Percentiles rank a stretch among this genome's conserved stretches.
These are phyloP conservation scores for Fallopia convolvulus DNA, from an alignment of 148 eudicot species.

Conservation along the genomic window DNA sequence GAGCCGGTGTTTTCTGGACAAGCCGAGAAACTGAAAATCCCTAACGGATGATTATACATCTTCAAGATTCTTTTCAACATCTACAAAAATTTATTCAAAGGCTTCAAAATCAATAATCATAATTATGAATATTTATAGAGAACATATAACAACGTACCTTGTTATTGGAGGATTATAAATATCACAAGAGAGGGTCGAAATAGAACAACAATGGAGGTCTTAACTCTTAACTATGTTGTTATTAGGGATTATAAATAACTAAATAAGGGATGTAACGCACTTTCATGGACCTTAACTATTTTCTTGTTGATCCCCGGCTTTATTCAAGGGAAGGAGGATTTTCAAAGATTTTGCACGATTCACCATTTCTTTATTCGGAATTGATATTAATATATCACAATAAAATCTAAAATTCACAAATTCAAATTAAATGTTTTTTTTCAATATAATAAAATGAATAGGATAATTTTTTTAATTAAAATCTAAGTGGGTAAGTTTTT, in stretches of 20 bases:
- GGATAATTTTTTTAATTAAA: not conserved
- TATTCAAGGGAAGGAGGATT: not conserved
- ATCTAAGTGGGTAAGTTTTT: not conserved
- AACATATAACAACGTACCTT: not conserved
- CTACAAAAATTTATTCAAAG: not conserved
- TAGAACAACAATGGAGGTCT: too few relatives aligned
- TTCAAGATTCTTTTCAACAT: constrained; percentile 5
- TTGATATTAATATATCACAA: not conserved
- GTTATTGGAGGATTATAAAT: not conserved
- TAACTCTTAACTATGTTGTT: too few relatives aligned
- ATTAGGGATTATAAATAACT: too few relatives aligned
- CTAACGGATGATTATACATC: not conserved
- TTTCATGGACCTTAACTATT: not conserved
- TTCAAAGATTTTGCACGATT: not conserved
- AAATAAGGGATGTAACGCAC: not conserved
- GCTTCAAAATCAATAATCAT: not conserved
- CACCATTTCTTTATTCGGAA: not conserved
- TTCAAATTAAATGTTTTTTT: too few relatives aligned
- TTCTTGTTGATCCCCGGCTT: not conserved
- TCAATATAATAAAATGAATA: not conserved
- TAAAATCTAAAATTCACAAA: not conserved
- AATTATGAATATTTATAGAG: not conserved
- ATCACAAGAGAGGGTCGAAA: too few relatives aligned
- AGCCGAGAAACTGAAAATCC: not conserved
- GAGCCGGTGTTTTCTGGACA: not conserved